Evolutionary conservation across 2,329 filamentous ascomycete genomes (phyloP).

Genomic region (Dothistroma septosporum): DNA sequence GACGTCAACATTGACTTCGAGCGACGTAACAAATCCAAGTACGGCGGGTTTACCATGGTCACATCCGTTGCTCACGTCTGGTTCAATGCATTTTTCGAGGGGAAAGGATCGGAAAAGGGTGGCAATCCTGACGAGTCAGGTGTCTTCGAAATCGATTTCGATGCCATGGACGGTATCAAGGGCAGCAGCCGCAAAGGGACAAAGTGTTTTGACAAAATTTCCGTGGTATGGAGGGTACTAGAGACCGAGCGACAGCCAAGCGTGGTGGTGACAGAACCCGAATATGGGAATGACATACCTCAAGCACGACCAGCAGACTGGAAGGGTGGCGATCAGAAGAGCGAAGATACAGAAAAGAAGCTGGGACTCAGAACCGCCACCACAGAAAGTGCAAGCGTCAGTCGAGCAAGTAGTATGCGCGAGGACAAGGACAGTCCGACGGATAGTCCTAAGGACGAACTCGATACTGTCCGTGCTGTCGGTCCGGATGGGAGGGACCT

Average conservation of each 20-base stretch:
- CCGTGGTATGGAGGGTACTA: slow-evolving; percentile 72
- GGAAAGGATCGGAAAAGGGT: slow-evolving; percentile 63
- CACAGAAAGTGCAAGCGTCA: slow-evolving; percentile 62
- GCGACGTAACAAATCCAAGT: slow-evolving; percentile 72
- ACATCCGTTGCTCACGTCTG: slow-evolving; percentile 91
- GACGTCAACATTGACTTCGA: slow-evolving; percentile 91
- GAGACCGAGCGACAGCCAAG: slow-evolving; percentile 22
- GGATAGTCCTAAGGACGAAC: slow-evolving; percentile 28
- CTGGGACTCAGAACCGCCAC: slow-evolving; percentile 65
- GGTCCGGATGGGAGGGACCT: slow-evolving; percentile 17
- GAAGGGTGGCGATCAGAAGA: slow-evolving; percentile 53
- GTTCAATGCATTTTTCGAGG: slow-evolving; percentile 96
- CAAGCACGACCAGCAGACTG: slow-evolving; percentile 71
- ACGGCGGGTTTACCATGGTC: slow-evolving; percentile 78
- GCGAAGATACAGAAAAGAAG: slow-evolving; percentile 50
- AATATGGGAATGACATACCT: slow-evolving; percentile 62
- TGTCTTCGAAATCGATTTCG: slow-evolving; percentile 68
- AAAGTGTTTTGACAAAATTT: slow-evolving; percentile 72
- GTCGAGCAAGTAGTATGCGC: slow-evolving; percentile 66
- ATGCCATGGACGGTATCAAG: slow-evolving; percentile 89
- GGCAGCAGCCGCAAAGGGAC: slow-evolving; percentile 79
- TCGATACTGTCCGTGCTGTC: slow-evolving; percentile 25
- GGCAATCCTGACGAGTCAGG: slow-evolving; percentile 66
- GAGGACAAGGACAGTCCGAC: slow-evolving; percentile 11
- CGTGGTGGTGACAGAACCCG: slow-evolving; percentile 61